Evolutionary conservation across 2,329 filamentous ascomycete genomes (phyloP).

Genomic region (Trichoderma hamatum): DNA sequence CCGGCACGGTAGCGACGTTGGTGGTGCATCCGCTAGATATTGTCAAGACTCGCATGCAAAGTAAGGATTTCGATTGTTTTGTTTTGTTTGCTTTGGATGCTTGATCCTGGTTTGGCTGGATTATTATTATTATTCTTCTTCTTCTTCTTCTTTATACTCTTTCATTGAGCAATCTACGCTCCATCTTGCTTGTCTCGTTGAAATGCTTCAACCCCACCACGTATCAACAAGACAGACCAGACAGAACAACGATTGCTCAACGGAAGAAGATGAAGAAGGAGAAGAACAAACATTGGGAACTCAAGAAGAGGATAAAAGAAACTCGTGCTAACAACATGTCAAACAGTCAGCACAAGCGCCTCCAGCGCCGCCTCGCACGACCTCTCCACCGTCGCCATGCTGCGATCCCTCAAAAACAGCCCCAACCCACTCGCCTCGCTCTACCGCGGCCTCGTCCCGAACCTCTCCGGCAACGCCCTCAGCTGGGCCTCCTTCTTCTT

Average conservation of each 20-base stretch:
- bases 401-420: constrained; percentile 52
- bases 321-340: constrained; percentile 11
- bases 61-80: constrained; percentile 49
- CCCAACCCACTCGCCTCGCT: constrained; percentile 68
- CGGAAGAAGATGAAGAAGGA: not conserved
- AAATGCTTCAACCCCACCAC: not conserved
- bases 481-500: constrained; percentile 95
- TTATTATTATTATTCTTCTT: no score
- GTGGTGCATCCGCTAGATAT: constrained; percentile 91
- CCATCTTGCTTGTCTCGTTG: not conserved
- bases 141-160: not conserved
- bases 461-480: constrained; percentile 85
- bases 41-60: constrained; percentile 93
- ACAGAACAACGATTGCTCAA: not conserved
- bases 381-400: constrained; percentile 55
- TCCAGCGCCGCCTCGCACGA: constrained; percentile 43
- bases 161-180: not conserved
- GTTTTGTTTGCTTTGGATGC: no score
- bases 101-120: not conserved
- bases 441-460: constrained; percentile 88
- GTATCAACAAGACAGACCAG: not conserved
- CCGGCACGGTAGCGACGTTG: constrained; percentile 83
- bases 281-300: no score
- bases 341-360: constrained; percentile 55
- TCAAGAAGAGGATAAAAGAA: no score